Percentiles rank a stretch among this genome's conserved stretches.
These are phyloP conservation scores for Penicillium sp. DNA, from an alignment of 2,329 filamentous ascomycete genomes.

Conservation along the genomic window DNA sequence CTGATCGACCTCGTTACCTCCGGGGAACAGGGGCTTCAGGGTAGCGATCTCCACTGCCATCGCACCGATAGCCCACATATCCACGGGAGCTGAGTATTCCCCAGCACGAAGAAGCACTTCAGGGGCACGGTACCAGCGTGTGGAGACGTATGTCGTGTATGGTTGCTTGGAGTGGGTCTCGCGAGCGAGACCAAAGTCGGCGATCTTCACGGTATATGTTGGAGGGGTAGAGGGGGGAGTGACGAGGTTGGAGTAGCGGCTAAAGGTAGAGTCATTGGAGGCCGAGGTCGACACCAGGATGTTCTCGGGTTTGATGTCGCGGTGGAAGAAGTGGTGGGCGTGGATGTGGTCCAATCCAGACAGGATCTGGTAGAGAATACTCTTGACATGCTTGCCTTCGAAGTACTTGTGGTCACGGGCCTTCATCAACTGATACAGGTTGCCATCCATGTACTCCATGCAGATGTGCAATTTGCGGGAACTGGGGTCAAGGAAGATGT, in stretches of 20 bases:
- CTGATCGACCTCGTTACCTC: slow-evolving; percentile 96
- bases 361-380: slow-evolving; percentile 95
- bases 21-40: slow-evolving; percentile 91
- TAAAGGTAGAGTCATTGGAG: slow-evolving; percentile 81
- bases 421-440: slow-evolving; percentile 98
- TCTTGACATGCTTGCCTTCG: slow-evolving; percentile 89
- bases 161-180: slow-evolving; percentile 95
- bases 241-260: slow-evolving; percentile 85
- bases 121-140: slow-evolving; percentile 88
- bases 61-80: slow-evolving; percentile 96
- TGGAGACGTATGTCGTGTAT: slow-evolving; percentile 98
- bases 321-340: slow-evolving; percentile 94
- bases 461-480: slow-evolving; percentile 95
- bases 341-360: slow-evolving; percentile 96
- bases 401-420: slow-evolving; percentile 90
- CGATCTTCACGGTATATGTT: slow-evolving; percentile 94
- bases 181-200: slow-evolving; percentile 94
- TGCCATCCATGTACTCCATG: slow-evolving; percentile 99
- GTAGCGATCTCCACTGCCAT: slow-evolving; percentile 99
- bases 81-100: slow-evolving; percentile 94
- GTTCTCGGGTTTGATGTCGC: slow-evolving; percentile 98
- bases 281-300: slow-evolving; percentile 92
- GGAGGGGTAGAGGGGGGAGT: slow-evolving; percentile 93
- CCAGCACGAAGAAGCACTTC: slow-evolving; percentile 91
- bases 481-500: slow-evolving; percentile 96